These are phyloP conservation scores for Leptodermis oblonga DNA, from an alignment of 257 asterid genomes.

Conservation along the genomic window DNA sequence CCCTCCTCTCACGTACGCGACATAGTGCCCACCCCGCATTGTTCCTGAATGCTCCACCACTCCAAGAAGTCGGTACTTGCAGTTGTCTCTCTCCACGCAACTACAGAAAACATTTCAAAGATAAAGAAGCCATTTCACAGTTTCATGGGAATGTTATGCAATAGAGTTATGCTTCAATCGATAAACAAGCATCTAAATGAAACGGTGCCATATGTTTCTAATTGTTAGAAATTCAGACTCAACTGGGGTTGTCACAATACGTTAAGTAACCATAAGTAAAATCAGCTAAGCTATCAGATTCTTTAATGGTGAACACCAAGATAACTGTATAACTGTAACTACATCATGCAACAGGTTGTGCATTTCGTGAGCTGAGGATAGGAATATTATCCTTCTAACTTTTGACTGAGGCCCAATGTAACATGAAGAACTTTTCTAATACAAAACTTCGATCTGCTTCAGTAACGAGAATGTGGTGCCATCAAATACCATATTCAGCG, in stretches of 20 bases:
- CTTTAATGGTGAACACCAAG: not conserved
- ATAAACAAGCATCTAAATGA: not conserved
- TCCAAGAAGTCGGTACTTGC: slow-evolving; percentile 57
- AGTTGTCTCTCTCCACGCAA: slow-evolving; percentile 31
- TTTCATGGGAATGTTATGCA: not conserved
- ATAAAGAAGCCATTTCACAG: not conserved
- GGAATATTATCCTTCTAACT: not conserved
- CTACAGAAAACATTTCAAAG: slow-evolving; percentile 26
- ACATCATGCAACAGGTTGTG: not conserved
- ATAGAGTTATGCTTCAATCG: not conserved
- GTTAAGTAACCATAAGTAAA: not conserved
- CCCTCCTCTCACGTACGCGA: slow-evolving; percentile 66
- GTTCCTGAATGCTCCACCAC: slow-evolving; percentile 80
- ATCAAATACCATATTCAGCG: not conserved
- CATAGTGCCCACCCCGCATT: slow-evolving; percentile 89
- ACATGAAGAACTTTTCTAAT: not conserved
- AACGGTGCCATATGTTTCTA: not conserved
- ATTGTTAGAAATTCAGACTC: no score
- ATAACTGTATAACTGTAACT: not conserved
- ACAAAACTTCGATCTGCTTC: not conserved
- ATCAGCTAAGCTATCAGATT: not conserved
- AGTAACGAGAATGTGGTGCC: not conserved
- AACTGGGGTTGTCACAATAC: not conserved
- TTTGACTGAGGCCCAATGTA: not conserved
- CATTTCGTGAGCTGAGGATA: not conserved